Evolutionary conservation across 257 asterid species (phyloP).

Genomic region (Solanum clarkiae): DNA sequence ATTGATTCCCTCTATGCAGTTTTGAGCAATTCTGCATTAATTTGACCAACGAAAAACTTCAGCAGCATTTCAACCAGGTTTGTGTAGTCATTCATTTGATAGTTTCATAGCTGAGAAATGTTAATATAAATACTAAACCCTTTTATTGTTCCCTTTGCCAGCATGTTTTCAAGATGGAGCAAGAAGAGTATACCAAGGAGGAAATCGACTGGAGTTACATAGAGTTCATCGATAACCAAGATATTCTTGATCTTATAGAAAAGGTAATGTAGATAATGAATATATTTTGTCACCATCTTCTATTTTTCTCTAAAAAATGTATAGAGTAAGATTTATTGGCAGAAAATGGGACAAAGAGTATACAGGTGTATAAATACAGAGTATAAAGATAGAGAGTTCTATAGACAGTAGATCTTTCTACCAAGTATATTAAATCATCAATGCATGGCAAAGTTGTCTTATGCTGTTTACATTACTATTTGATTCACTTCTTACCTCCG

Average conservation of each 20-base stretch:
- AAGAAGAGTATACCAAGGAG: conserved; percentile 87
- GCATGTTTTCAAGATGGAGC: conserved; percentile 97
- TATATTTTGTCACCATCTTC: background rate
- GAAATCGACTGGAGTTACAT: conserved; percentile 94
- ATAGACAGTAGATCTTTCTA: background rate
- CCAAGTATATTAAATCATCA: background rate
- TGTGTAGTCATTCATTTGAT: background rate
- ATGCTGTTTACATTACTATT: background rate
- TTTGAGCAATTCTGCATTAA: conserved; percentile 94
- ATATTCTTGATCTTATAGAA: conserved; percentile 88
- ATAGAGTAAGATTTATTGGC: background rate
- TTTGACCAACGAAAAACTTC: conserved; percentile 92
- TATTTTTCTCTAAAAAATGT: background rate
- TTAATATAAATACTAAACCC: background rate
- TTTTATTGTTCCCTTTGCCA: conserved; percentile 20
- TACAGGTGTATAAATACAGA: background rate
- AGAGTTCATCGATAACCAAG: conserved; percentile 80
- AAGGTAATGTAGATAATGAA: conserved; percentile 31
- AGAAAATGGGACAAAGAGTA: background rate
- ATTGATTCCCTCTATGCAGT: conserved; percentile 36
- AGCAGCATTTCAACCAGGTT: conserved; percentile 97
- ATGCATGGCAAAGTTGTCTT: background rate
- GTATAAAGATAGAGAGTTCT: background rate
- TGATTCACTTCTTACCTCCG: background rate
- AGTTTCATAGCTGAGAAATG: background rate